These are phyloP conservation scores for Turnera subulata DNA, from an alignment of 345 rosid genomes.

Conservation along the genomic window DNA sequence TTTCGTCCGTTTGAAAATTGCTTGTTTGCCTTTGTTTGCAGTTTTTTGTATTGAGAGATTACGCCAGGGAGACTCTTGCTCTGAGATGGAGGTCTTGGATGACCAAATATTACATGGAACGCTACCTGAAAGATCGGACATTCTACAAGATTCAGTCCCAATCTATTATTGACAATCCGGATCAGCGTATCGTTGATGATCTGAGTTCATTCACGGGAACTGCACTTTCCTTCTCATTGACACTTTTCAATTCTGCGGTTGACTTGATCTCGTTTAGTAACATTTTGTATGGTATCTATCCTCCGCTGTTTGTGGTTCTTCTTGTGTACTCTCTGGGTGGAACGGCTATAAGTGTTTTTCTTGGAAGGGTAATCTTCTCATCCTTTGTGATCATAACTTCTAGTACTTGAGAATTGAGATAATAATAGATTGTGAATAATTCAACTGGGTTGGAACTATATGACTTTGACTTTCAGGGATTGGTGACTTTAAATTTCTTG, in stretches of 20 bases:
- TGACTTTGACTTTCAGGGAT: conserved; percentile 49
- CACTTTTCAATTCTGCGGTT: conserved; percentile 70
- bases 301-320: conserved; percentile 79
- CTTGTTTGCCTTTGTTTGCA: conserved; percentile 21
- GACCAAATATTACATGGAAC: conserved; percentile 81
- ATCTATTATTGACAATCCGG: conserved; percentile 87
- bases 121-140: conserved; percentile 63
- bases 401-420: background rate
- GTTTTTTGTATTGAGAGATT: conserved; percentile 92
- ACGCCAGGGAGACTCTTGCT: conserved; percentile 73
- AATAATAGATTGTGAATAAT: background rate
- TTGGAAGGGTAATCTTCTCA: conserved; percentile 62
- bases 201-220: conserved; percentile 84
- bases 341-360: conserved; percentile 72
- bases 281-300: conserved; percentile 85
- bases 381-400: background rate
- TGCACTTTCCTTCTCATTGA: conserved; percentile 81
- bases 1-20: background rate
- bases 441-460: conserved; percentile 11
- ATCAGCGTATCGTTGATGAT: conserved; percentile 94
- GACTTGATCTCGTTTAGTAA: conserved; percentile 96
- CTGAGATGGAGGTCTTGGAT: conserved; percentile 98
- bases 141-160: conserved; percentile 96
- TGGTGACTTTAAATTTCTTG: conserved; percentile 82
- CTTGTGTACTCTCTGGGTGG: conserved; percentile 82